phyloP scores from a whole-genome alignment of 2,329 filamentous ascomycete genomes.

The Cladosporium phlei region DNA sequence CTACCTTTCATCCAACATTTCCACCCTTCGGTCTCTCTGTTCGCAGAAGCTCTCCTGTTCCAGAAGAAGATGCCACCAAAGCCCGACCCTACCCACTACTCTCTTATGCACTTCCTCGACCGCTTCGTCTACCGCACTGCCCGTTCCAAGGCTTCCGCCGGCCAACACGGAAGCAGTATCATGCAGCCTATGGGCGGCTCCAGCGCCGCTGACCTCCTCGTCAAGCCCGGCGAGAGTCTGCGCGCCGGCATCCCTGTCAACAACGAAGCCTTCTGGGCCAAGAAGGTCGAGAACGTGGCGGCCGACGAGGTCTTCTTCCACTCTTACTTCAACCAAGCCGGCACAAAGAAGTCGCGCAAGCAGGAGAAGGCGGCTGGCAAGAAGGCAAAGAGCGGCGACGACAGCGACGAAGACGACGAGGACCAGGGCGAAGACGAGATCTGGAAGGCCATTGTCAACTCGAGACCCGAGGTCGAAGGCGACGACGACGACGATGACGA shows the following conservation, averaged over 20 bases:
- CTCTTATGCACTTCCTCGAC: slow-evolving; percentile 90
- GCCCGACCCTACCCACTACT: slow-evolving; percentile 84
- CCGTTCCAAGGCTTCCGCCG: slow-evolving; percentile 57
- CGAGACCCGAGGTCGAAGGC: slow-evolving; percentile 70
- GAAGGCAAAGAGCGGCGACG: slow-evolving; percentile 39
- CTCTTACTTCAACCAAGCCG: slow-evolving; percentile 77
- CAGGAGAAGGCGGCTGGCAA: slow-evolving; percentile 55
- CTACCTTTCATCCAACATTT: slow-evolving; percentile 77
- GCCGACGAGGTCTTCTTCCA: slow-evolving; percentile 98
- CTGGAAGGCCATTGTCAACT: slow-evolving; percentile 84
- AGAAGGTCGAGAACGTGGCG: slow-evolving; percentile 79
- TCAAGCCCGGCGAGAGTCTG: slow-evolving; percentile 56
- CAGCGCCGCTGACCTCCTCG: slow-evolving; percentile 56
- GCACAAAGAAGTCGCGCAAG: slow-evolving; percentile 50
- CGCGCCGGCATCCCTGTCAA: slow-evolving; percentile 60
- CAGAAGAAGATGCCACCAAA: slow-evolving; percentile 73
- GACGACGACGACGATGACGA: slow-evolving; percentile 55
- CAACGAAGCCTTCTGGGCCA: slow-evolving; percentile 83
- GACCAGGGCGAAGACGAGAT: slow-evolving; percentile 62
- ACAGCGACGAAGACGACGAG: slow-evolving; percentile 39
- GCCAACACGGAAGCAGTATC: slow-evolving; percentile 74
- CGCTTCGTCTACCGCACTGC: slow-evolving; percentile 97
- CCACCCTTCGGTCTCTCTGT: slow-evolving; percentile 86
- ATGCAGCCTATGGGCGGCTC: slow-evolving; percentile 85
- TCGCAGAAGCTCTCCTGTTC: slow-evolving; percentile 66